Conservation (phyloP, 2,329 filamentous ascomycete species). For the Calycina marina region DNA sequence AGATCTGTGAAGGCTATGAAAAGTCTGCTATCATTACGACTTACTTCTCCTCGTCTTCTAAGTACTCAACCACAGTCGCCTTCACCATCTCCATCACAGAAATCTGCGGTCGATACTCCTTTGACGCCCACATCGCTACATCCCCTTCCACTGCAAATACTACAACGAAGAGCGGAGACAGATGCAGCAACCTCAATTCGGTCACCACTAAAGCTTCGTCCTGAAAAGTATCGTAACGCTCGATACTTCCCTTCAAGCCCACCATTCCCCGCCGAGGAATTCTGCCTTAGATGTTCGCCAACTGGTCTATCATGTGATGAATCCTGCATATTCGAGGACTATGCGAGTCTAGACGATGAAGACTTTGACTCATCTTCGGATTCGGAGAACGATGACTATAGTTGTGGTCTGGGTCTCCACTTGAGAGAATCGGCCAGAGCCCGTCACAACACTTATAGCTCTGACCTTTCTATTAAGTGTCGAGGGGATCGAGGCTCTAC, state of each 20-base stretch:
- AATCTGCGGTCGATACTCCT: too few relatives aligned
- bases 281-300: constrained; percentile 5
- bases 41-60: constrained; percentile 8
- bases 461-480: constrained; percentile 18
- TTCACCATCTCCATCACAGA: too few relatives aligned
- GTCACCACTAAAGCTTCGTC: constrained; percentile 4
- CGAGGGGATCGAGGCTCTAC: constrained; percentile 1
- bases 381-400: not conserved
- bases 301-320: constrained; percentile 5
- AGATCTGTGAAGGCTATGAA: constrained; percentile 18
- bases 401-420: not conserved
- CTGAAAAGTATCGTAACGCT: constrained; percentile 12
- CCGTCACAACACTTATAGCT: constrained; percentile 5
- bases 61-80: too few relatives aligned
- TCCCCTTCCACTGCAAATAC: too few relatives aligned
- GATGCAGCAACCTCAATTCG: constrained; percentile 1
- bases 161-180: not conserved
- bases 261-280: constrained; percentile 7
- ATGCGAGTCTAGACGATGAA: constrained; percentile 1
- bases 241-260: constrained; percentile 12
- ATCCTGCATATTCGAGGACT: constrained; percentile 9
- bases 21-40: constrained; percentile 12
- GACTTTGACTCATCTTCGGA: too few relatives aligned
- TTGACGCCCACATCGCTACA: too few relatives aligned
- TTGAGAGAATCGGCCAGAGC: not conserved